Evolutionary conservation across 768 basidiomycete species (phyloP).

Genomic region (Neoboletus magnificus): DNA sequence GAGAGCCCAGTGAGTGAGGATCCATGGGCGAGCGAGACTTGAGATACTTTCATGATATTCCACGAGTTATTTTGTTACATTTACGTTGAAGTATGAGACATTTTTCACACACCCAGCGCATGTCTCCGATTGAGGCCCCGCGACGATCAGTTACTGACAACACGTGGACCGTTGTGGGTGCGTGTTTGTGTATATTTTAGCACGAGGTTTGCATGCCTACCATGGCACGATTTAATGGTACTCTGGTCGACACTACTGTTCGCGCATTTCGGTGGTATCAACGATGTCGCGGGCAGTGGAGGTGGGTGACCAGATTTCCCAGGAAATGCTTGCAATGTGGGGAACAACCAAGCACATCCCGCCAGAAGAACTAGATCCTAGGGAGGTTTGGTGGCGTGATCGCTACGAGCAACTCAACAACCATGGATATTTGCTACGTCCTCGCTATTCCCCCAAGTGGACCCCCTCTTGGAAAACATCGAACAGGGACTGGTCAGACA

Average conservation of each 20-base stretch:
- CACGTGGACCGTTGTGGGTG: background rate
- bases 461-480: slow-evolving; percentile 5
- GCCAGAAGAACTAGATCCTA: slow-evolving; percentile 8
- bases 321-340: background rate
- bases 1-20: background rate
- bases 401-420: slow-evolving; percentile 2
- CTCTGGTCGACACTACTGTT: background rate
- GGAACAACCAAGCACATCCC: background rate
- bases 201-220: background rate
- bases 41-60: background rate
- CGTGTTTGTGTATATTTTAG: slow-evolving; percentile 13
- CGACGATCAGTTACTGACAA: background rate
- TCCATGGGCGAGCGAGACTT: background rate
- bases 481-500: background rate
- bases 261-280: background rate
- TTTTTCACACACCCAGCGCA: background rate
- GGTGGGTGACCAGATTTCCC: background rate
- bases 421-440: slow-evolving; percentile 10
- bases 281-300: background rate
- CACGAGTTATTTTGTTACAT: background rate
- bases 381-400: slow-evolving; percentile 11
- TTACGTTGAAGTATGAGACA: background rate
- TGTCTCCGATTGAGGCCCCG: slow-evolving; percentile 1
- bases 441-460: slow-evolving; percentile 13
- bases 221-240: background rate